Conservation (phyloP, 495 filamentous ascomycete genomes). For the Cercophora newfieldiana region DNA sequence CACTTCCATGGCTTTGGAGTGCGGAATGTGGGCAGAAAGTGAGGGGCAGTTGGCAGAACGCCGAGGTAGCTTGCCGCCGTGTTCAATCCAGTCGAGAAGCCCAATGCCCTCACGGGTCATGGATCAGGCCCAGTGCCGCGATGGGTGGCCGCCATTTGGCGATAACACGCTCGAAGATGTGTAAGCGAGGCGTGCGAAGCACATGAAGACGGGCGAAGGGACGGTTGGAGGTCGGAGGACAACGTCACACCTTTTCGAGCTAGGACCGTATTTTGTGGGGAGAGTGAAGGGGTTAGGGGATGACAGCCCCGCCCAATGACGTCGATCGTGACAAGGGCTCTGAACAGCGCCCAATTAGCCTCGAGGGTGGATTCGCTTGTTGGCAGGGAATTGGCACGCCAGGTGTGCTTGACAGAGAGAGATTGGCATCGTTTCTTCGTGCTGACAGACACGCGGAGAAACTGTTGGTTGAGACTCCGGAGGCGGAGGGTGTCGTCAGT, state of each 20-base stretch:
- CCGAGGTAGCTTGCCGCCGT: background rate
- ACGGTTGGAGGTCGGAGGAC: background rate
- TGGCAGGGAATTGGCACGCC: background rate
- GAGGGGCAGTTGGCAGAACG: background rate
- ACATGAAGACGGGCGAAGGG: background rate
- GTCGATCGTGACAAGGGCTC: background rate
- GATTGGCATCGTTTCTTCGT: background rate
- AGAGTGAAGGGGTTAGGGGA: background rate
- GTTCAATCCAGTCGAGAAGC: background rate
- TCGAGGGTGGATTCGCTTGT: background rate
- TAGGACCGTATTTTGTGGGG: background rate
- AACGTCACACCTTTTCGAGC: conserved; percentile 1
- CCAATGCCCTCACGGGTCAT: background rate
- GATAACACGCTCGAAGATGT: background rate
- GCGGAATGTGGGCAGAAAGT: background rate
- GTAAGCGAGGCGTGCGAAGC: conserved; percentile 2
- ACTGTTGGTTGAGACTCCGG: background rate
- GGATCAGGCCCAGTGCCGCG: background rate
- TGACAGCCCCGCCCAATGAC: conserved; percentile 11
- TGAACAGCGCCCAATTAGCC: background rate
- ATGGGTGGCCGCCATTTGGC: background rate
- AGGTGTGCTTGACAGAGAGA: background rate
- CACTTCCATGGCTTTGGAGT: background rate
- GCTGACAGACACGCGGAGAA: background rate
- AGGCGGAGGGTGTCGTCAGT: background rate